These are phyloP conservation scores for Daldinia loculata DNA, from an alignment of 495 filamentous ascomycete species.

Conservation along the genomic window DNA sequence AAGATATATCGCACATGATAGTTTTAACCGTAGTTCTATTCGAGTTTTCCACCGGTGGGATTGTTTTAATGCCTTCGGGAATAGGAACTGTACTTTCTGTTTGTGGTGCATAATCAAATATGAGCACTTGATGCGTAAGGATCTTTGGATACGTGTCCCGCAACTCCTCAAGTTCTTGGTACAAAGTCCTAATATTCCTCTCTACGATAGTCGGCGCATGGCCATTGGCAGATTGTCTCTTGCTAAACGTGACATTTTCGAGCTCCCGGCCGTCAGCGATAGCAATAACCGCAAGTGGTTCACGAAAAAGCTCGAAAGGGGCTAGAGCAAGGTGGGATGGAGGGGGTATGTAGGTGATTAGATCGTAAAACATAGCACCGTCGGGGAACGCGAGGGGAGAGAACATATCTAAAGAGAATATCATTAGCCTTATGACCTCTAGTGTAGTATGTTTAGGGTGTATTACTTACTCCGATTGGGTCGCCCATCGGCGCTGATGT, in stretches of 20 bases:
- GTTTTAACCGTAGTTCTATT: conserved; percentile 93
- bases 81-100: conserved; percentile 56
- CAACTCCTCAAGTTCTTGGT: conserved; percentile 73
- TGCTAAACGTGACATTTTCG: conserved; percentile 53
- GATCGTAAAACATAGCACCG: conserved; percentile 88
- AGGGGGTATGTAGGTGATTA: conserved; percentile 79
- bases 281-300: conserved; percentile 80
- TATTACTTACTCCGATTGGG: conserved; percentile 81
- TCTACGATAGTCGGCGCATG: conserved; percentile 55
- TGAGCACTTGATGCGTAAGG: conserved; percentile 77
- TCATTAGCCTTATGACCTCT: conserved; percentile 45
- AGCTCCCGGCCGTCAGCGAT: conserved; percentile 77
- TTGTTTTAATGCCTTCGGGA: conserved; percentile 69
- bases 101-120: conserved; percentile 73
- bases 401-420: conserved; percentile 78
- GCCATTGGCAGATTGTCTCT: conserved; percentile 56
- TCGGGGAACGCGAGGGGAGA: conserved; percentile 90
- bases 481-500: conserved; percentile 86
- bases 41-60: conserved; percentile 75
- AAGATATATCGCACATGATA: conserved; percentile 90
- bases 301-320: conserved; percentile 85
- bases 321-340: conserved; percentile 79
- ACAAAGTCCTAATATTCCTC: conserved; percentile 61
- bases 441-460: not conserved
- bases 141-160: conserved; percentile 76